Conservation (phyloP, 2,329 filamentous ascomycete species). For the Neonectria hederae region DNA sequence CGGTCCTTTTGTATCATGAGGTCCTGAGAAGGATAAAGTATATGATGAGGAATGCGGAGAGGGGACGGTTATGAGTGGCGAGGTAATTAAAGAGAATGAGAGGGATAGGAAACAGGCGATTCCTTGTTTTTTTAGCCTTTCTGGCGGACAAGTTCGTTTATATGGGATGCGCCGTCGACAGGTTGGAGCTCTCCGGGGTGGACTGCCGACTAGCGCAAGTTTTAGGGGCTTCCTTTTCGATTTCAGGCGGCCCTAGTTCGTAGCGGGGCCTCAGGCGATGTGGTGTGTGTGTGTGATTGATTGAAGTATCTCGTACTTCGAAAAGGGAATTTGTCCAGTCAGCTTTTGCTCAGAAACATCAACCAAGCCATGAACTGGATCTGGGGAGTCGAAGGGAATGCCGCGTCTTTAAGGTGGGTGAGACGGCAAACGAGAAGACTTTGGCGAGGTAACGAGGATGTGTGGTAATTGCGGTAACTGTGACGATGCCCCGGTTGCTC, state of each 20-base stretch:
- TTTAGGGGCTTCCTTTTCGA: background rate
- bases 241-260: background rate
- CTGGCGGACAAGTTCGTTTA: background rate
- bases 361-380: background rate
- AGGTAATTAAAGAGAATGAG: background rate
- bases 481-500: too few relatives aligned
- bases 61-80: background rate
- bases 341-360: background rate
- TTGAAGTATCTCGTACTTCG: too few relatives aligned
- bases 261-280: background rate
- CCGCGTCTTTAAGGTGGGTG: background rate
- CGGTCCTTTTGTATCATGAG: background rate
- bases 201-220: background rate
- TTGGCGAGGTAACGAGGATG: background rate
- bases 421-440: background rate
- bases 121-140: slow-evolving; percentile 16
- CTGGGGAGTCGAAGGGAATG: background rate
- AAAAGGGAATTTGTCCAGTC: too few relatives aligned
- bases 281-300: background rate
- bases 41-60: background rate
- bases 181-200: background rate
- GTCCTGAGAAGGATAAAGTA: background rate
- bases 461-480: background rate
- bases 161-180: background rate
- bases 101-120: background rate